phyloP scores from a whole-genome alignment of 2,329 filamentous ascomycete genomes.

The Trematosphaeria pertusa region DNA sequence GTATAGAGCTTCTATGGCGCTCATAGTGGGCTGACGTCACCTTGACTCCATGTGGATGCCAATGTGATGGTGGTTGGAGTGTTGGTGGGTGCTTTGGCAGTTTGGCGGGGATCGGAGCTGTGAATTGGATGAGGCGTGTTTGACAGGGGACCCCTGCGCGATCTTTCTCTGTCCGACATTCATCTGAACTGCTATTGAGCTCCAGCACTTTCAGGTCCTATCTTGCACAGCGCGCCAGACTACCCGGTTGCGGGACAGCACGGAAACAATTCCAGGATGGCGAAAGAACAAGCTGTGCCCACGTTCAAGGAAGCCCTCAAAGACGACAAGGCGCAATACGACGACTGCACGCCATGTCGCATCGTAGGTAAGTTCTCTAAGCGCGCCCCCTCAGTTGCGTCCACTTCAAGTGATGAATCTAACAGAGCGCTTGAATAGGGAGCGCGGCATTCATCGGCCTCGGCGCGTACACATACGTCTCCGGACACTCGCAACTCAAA shows the following conservation, averaged over 20 bases:
- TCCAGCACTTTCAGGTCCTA: not conserved
- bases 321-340: conserved; percentile 42
- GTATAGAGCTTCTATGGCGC: conserved; percentile 92
- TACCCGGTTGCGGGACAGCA: no score
- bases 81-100: conserved; percentile 23
- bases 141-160: conserved; percentile 14
- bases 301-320: conserved; percentile 40
- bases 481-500: conserved; percentile 53
- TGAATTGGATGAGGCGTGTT: conserved; percentile 20
- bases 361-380: conserved; percentile 75
- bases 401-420: no score
- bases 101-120: conserved; percentile 34
- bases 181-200: conserved; percentile 3
- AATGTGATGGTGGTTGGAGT: conserved; percentile 4
- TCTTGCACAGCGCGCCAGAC: not conserved
- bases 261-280: conserved; percentile 19
- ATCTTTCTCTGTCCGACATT: conserved; percentile 8
- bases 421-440: conserved; percentile 42
- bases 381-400: not conserved
- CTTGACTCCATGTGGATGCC: conserved; percentile 24
- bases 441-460: conserved; percentile 55
- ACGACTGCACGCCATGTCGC: conserved; percentile 75
- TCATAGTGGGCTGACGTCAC: conserved; percentile 47
- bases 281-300: conserved; percentile 22
- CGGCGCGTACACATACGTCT: conserved; percentile 55